These are phyloP conservation scores for Amaranthus cruentus DNA, from an alignment of 148 eudicot species.

Conservation along the genomic window DNA sequence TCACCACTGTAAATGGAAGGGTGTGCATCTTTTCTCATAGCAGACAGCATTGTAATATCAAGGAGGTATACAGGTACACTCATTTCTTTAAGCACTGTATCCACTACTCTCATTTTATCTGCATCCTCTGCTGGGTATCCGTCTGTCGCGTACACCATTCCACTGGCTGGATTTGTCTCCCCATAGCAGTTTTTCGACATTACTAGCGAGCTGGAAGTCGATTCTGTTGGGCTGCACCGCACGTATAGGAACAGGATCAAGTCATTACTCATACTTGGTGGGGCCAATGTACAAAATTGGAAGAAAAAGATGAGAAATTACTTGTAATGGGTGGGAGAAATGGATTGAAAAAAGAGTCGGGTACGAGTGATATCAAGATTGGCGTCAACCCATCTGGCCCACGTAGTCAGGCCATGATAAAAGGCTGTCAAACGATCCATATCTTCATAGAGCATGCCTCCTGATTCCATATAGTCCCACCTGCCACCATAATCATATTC, in stretches of 20 bases:
- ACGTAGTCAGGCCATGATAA: conserved; percentile 66
- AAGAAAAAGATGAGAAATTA: conserved; percentile 13
- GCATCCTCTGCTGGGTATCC: conserved; percentile 32
- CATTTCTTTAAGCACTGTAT: conserved; percentile 54
- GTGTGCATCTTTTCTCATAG: conserved; percentile 89
- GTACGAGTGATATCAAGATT: conserved; percentile 49
- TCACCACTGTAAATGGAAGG: conserved; percentile 87
- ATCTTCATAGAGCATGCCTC: conserved; percentile 58
- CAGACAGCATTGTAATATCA: conserved; percentile 71
- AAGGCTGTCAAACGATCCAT: conserved; percentile 76
- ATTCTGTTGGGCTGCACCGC: conserved; percentile 51
- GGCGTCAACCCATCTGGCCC: conserved; percentile 84
- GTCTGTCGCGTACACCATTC: conserved; percentile 40
- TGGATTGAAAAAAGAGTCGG: conserved; percentile 70
- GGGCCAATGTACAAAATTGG: background rate
- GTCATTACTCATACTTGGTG: background rate
- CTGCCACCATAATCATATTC: conserved; percentile 34
- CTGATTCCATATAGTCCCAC: conserved; percentile 88
- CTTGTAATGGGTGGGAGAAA: conserved; percentile 92
- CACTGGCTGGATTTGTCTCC: conserved; percentile 53
- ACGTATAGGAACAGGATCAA: background rate
- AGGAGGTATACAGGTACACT: conserved; percentile 52
- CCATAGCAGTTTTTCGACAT: conserved; percentile 65
- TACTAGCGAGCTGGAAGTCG: conserved; percentile 17
- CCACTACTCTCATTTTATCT: conserved; percentile 50